Evolutionary conservation across 306 rosid genomes (phyloP).

Genomic region (Canavalia ensiformis): DNA sequence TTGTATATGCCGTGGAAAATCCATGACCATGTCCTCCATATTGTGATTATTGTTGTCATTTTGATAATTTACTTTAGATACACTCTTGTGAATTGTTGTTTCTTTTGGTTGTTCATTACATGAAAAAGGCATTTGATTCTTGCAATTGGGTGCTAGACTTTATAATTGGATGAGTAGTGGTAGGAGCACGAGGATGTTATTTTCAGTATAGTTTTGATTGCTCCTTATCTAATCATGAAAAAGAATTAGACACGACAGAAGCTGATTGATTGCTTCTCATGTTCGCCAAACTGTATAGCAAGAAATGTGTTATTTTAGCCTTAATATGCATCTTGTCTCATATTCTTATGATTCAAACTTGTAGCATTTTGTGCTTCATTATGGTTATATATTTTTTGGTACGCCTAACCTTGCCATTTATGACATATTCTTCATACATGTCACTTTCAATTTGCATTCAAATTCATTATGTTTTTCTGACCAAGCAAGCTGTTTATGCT

Average conservation of each 20-base stretch:
- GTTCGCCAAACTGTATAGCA: background rate
- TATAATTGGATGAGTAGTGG: background rate
- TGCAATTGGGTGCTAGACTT: conserved; percentile 4
- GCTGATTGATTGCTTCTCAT: conserved; percentile 1
- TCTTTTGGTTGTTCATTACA: background rate
- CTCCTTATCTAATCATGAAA: background rate
- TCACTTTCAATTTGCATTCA: conserved; percentile 43
- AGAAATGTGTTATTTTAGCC: background rate
- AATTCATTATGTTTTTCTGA: conserved; percentile 43
- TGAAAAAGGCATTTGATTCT: background rate
- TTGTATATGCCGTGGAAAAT: background rate
- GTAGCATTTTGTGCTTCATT: conserved; percentile 25
- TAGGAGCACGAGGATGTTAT: background rate
- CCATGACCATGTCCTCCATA: background rate
- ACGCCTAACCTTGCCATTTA: conserved; percentile 3
- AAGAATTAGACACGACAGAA: background rate
- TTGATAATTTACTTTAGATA: background rate
- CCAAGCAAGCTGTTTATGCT: conserved; percentile 40
- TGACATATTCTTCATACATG: conserved; percentile 22
- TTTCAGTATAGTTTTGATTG: background rate
- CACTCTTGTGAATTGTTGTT: background rate
- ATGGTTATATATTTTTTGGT: background rate
- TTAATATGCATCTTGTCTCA: conserved; percentile 5
- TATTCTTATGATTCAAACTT: conserved; percentile 25
- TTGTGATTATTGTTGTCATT: background rate